These are phyloP conservation scores for Sodiomyces alkalinus DNA, from an alignment of 2,329 filamentous ascomycete species.

Conservation along the genomic window DNA sequence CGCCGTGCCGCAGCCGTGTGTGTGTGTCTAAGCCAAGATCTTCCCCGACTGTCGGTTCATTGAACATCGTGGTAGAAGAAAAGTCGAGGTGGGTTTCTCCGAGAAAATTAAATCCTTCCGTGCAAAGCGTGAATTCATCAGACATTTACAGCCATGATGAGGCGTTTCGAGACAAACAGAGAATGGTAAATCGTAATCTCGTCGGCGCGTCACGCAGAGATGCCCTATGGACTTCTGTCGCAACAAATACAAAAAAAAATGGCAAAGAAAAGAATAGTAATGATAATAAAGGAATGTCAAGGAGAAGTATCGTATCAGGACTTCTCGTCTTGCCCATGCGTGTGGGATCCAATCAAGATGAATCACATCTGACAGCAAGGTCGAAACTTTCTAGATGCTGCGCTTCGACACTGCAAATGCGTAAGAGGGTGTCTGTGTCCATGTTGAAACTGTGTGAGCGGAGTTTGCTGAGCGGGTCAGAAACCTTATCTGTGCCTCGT, in stretches of 20 bases:
- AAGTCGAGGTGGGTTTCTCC: slow-evolving; percentile 3
- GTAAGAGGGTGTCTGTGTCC: no score
- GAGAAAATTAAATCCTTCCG: slow-evolving; percentile 14
- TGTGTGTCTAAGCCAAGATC: slow-evolving; percentile 2
- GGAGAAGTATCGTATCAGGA: slow-evolving; percentile 2
- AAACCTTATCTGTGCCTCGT: slow-evolving; percentile 22
- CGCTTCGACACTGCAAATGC: no score
- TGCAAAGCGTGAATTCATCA: slow-evolving; percentile 30
- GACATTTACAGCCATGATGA: slow-evolving; percentile 23
- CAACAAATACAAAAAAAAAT: slow-evolving; percentile 14
- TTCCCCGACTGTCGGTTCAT: slow-evolving; percentile 6
- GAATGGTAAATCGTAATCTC: slow-evolving; percentile 21
- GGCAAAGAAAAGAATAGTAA: slow-evolving; percentile 4
- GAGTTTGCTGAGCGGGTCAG: no score
- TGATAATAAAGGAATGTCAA: slow-evolving; percentile 7
- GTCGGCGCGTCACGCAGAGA: slow-evolving; percentile 17
- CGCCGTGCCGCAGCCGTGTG: slow-evolving; percentile 1
- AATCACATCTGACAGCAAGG: no score
- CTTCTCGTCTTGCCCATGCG: no score
- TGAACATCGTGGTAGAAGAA: slow-evolving; percentile 1
- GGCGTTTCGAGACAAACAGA: slow-evolving; percentile 17
- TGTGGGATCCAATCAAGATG: no score
- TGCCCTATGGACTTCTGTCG: no score
- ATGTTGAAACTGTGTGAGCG: no score
- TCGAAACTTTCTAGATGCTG: no score